These are phyloP conservation scores for Erysimum cheiranthoides DNA, from an alignment of 345 rosid genomes.

Conservation along the genomic window DNA sequence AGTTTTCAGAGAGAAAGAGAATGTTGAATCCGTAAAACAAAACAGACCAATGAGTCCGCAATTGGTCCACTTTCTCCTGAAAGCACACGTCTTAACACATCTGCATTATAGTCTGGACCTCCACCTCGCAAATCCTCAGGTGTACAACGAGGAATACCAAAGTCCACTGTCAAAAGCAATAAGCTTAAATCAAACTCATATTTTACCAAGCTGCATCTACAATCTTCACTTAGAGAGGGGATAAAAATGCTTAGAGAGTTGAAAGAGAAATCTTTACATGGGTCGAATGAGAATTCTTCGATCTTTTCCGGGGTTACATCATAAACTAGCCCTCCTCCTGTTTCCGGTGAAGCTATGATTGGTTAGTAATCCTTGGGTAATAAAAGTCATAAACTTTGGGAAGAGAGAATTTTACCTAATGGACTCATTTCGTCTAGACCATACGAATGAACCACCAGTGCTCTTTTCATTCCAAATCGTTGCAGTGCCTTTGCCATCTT, in stretches of 20 bases:
- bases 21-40: slow-evolving; percentile 12
- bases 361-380: neutral
- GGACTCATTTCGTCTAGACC: slow-evolving; percentile 99
- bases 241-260: neutral
- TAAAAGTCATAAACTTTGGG: slow-evolving; percentile 14
- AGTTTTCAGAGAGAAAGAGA: neutral
- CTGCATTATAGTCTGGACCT: slow-evolving; percentile 75
- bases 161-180: slow-evolving; percentile 65
- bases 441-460: slow-evolving; percentile 90
- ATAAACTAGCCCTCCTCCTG: slow-evolving; percentile 78
- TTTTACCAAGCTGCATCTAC: slow-evolving; percentile 16
- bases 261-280: slow-evolving; percentile 56
- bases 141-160: slow-evolving; percentile 89
- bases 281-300: slow-evolving; percentile 82
- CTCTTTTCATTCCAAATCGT: slow-evolving; percentile 90
- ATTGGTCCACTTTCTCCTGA: slow-evolving; percentile 82
- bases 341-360: slow-evolving; percentile 17
- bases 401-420: slow-evolving; percentile 56
- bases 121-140: slow-evolving; percentile 80
- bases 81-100: slow-evolving; percentile 64
- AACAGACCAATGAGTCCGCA: slow-evolving; percentile 84
- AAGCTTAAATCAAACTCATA: neutral
- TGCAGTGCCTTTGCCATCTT: slow-evolving; percentile 96
- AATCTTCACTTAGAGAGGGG: neutral
- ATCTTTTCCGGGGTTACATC: slow-evolving; percentile 75